Evolutionary conservation across 1,284 basidiomycete genomes (phyloP).

Genomic region (Cryptococcus sp.): DNA sequence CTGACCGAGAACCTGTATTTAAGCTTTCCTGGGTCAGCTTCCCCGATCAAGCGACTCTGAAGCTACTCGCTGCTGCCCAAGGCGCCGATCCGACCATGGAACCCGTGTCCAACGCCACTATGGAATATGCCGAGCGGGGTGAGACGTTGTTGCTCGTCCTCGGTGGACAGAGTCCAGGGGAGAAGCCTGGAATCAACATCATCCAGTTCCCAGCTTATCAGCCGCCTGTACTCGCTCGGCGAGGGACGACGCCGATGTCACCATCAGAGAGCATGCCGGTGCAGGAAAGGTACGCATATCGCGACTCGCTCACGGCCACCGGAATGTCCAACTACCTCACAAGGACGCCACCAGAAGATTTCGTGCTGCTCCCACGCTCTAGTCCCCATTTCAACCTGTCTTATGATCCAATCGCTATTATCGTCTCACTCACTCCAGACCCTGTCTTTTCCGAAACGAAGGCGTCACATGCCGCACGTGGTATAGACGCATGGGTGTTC

Average conservation of each 20-base stretch:
- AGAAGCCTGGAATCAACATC: conserved; percentile 67
- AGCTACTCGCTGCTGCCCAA: conserved; percentile 38
- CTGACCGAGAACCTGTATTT: conserved; percentile 76
- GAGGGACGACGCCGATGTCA: conserved; percentile 21
- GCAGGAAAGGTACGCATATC: conserved; percentile 65
- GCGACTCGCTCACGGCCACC: conserved; percentile 62
- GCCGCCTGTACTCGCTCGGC: conserved; percentile 51
- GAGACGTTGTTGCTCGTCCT: conserved; percentile 73
- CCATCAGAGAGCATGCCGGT: conserved; percentile 56
- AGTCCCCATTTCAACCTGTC: conserved; percentile 71
- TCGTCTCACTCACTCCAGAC: conserved; percentile 54
- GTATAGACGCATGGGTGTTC: conserved; percentile 54
- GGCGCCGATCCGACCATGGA: conserved; percentile 30
- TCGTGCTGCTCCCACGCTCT: conserved; percentile 68
- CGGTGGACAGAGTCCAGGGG: conserved; percentile 66
- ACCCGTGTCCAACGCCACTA: conserved; percentile 43
- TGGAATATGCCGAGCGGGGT: conserved; percentile 58
- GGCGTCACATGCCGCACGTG: conserved; percentile 41
- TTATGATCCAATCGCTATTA: conserved; percentile 70
- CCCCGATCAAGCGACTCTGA: conserved; percentile 56
- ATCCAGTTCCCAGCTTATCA: conserved; percentile 73
- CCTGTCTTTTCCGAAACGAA: conserved; percentile 36
- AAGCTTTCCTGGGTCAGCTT: conserved; percentile 83
- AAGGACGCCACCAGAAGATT: conserved; percentile 70
- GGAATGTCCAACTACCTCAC: conserved; percentile 67